Base-by-base conservation (phyloP, 2,329 filamentous ascomycete species). In the Hymenoscyphus occultus region DNA sequence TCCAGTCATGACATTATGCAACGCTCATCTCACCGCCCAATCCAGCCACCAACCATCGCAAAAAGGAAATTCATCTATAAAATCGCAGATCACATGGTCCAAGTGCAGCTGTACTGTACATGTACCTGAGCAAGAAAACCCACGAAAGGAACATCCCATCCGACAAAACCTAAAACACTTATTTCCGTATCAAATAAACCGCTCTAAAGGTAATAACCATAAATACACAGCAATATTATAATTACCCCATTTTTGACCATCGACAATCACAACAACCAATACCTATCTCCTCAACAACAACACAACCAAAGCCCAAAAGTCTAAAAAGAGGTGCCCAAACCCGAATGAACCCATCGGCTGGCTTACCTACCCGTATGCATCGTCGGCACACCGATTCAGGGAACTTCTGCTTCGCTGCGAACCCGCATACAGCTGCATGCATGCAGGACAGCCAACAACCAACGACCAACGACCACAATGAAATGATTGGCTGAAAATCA, bases 361-460 rank as follows among this genome's bases (percentile, higher is more conserved):
- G 2, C 42, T n/a, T 45, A 14, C 42, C 2, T 48, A 48, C 42
- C 42, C 42, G 16, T 48, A 48, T 48, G 42, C 42, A 48, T 5
- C 42, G 10, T 48, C 42, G 42, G 42, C 42, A 48, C 42, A 22
- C 42, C 16, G 16, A 48, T 9, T 7, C 42, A 48, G 42, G 42
- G 42, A 48, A 48, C 42, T 16, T 28, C 3, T 3, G 28, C 28
- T 28, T 2, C 28, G 28, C 42, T 48, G 42, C 42, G 19, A 5
- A n/a, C n/a, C 42, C 16, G 42, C n/a, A 48, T 48, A 19, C 42
- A 48, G n/a, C 45, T 51, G 45, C 45, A 51, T 51, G 45, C 45
- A 51, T 28, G 28, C 28, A 1, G 28, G 45, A n/a, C 19, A 22
- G 22, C 45, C n/a, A 51, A 19, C 45, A n/a, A 48, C 42, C 16